These are phyloP conservation scores for Cladosporium sp. DNA, from an alignment of 2,329 filamentous ascomycete species.

Conservation along the genomic window DNA sequence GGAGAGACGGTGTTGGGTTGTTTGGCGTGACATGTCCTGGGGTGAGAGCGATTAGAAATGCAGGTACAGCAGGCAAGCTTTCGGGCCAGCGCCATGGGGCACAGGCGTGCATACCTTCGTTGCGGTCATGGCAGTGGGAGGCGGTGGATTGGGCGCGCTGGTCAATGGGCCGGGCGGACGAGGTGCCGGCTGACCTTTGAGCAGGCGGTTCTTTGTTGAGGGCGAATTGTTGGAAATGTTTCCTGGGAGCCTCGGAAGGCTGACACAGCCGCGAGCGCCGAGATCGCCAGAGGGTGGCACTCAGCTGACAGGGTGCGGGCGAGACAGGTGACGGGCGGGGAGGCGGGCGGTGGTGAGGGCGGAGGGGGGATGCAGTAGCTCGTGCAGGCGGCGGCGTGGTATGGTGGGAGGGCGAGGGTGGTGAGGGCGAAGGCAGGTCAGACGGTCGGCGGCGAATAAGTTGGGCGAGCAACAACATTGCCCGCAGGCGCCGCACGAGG, in stretches of 20 bases:
- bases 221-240: slow-evolving; percentile 8
- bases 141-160: background rate
- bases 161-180: slow-evolving; percentile 7
- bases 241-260: slow-evolving; percentile 9
- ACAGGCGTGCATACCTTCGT: slow-evolving; percentile 16
- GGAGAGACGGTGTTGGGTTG: slow-evolving; percentile 41
- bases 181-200: slow-evolving; percentile 6
- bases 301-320: slow-evolving; percentile 4
- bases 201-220: slow-evolving; percentile 7
- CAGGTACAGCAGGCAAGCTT: slow-evolving; percentile 4
- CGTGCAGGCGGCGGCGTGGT: background rate
- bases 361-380: background rate
- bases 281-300: slow-evolving; percentile 7
- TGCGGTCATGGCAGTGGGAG: slow-evolving; percentile 15
- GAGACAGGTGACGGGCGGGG: background rate
- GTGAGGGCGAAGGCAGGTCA: background rate
- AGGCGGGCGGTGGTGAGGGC: background rate
- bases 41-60: slow-evolving; percentile 8
- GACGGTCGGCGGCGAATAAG: background rate
- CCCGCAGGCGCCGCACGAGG: background rate
- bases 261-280: slow-evolving; percentile 7
- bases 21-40: slow-evolving; percentile 37
- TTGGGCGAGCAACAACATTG: background rate
- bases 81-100: slow-evolving; percentile 9
- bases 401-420: background rate